Evolutionary conservation across 163 green algal genomes (phyloP).

Genomic region (Dunaliella salina): DNA sequence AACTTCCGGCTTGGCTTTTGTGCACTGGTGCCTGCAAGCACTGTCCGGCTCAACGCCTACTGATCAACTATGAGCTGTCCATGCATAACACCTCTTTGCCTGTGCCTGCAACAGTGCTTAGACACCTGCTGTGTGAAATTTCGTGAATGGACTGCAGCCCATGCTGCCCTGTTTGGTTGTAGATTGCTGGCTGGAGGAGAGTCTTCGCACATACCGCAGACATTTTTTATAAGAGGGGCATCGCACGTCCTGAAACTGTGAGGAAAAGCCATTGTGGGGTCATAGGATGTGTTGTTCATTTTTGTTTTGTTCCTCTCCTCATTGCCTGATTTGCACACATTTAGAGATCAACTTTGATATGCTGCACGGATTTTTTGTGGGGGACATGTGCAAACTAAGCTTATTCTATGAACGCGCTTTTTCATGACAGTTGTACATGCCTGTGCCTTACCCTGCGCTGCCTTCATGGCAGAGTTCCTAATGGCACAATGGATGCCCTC

Average conservation of each 20-base stretch:
- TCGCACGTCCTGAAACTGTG: conserved; percentile 73
- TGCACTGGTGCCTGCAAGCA: too few species aligned
- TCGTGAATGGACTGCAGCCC: background rate
- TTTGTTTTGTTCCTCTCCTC: too few species aligned
- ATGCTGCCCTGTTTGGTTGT: background rate
- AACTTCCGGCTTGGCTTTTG: background rate
- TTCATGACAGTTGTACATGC: too few species aligned
- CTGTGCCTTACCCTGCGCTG: too few species aligned
- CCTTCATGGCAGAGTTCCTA: too few species aligned
- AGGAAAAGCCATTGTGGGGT: background rate
- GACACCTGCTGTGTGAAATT: background rate
- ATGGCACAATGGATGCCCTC: too few species aligned
- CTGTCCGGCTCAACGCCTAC: too few species aligned
- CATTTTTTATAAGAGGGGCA: conserved; percentile 81
- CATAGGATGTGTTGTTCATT: background rate
- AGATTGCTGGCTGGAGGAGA: conserved; percentile 65
- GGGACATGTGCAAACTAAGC: background rate
- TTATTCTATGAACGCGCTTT: background rate
- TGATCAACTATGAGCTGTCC: background rate
- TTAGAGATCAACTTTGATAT: background rate
- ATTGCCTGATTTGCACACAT: background rate
- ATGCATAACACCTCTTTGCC: background rate
- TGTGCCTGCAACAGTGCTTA: background rate
- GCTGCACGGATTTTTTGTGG: background rate
- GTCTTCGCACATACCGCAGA: conserved; percentile 81